These are phyloP conservation scores for Ceraceosorus guamensis DNA, from an alignment of 1,284 basidiomycete species.

Conservation along the genomic window DNA sequence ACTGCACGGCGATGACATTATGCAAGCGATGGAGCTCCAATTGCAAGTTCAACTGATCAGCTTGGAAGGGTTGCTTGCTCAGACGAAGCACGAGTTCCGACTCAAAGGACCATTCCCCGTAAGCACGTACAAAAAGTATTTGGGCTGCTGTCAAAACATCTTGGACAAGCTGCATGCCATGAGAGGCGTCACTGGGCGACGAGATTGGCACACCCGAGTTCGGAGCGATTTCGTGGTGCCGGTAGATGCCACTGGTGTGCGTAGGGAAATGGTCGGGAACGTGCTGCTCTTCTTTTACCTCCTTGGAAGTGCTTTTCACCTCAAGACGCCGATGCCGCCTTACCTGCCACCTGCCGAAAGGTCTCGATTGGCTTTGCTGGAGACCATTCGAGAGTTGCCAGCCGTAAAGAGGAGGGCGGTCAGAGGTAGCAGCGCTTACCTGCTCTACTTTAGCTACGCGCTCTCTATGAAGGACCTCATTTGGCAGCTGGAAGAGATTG, in stretches of 20 bases:
- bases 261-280: conserved; percentile 81
- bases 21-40: conserved; percentile 71
- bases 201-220: conserved; percentile 80
- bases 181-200: conserved; percentile 84
- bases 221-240: conserved; percentile 70
- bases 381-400: conserved; percentile 57
- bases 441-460: conserved; percentile 53
- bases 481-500: conserved; percentile 27
- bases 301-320: conserved; percentile 73
- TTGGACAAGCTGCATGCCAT: conserved; percentile 70
- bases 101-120: conserved; percentile 60
- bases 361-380: conserved; percentile 63
- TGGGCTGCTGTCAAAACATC: conserved; percentile 79
- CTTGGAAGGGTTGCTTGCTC: conserved; percentile 59
- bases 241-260: conserved; percentile 57
- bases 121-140: conserved; percentile 69
- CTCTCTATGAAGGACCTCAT: conserved; percentile 64
- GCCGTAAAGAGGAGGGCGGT: conserved; percentile 64
- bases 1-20: conserved; percentile 19
- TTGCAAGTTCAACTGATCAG: conserved; percentile 82
- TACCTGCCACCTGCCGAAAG: conserved; percentile 87
- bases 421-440: conserved; percentile 60
- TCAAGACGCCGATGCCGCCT: conserved; percentile 85
- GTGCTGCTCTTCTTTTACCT: conserved; percentile 86
- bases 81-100: conserved; percentile 85